Base-by-base conservation (phyloP, 2,329 filamentous ascomycete genomes). In the Apiospora koreana region DNA sequence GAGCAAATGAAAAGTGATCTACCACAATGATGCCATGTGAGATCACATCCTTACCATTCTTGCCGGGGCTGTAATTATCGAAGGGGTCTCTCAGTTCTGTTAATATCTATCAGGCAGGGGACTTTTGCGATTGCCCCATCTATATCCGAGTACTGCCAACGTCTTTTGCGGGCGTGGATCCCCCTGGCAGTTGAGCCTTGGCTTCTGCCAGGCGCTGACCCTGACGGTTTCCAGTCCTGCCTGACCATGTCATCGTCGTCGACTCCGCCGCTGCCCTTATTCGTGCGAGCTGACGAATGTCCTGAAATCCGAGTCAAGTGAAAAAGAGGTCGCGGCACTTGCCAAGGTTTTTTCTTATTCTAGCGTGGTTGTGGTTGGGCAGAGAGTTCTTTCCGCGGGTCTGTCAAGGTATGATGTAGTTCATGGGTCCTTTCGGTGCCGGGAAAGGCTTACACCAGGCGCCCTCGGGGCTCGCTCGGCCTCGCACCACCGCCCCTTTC, bases 261-360 rank as follows among this genome's bases (percentile, higher is more conserved):
- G 54, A 62, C 54, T 38, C 54, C 54, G 54, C 54, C 2, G 31
- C 18, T n/a, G n/a, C n/a, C 18, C 31, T 62, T 62, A 62, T 38
- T 62, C 54, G 54, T 62, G 54, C 54, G 18, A 62, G 54, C 31
- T 62, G 28, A 62, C 54, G 54, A 62, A 38, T 62, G 31, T 62
- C 31, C 18, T 9, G 21, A 62, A 38, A n/a, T 38, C 54, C 6
- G 54, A 62, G 54, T 62, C 54, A 62, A 62, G 31, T 1, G 9
- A 18, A 38, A 16, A 43, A n/a, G n/a, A n/a, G n/a, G 12, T 43
- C 41, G 41, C 18, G 48, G 21, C 31, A 38, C 18, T 58, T 62
- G 9, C 54, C 54, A 62, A 62, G 54, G 16, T 58, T 58, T 31
- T 21, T 31, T 31, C 18, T n/a, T n/a, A 12, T 18, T 43, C 12